Evolutionary conservation across 2,329 filamentous ascomycete species (phyloP), one percentile per base, ranked within the genome.

Genomic region (Talaromyces verruculosus): DNA sequence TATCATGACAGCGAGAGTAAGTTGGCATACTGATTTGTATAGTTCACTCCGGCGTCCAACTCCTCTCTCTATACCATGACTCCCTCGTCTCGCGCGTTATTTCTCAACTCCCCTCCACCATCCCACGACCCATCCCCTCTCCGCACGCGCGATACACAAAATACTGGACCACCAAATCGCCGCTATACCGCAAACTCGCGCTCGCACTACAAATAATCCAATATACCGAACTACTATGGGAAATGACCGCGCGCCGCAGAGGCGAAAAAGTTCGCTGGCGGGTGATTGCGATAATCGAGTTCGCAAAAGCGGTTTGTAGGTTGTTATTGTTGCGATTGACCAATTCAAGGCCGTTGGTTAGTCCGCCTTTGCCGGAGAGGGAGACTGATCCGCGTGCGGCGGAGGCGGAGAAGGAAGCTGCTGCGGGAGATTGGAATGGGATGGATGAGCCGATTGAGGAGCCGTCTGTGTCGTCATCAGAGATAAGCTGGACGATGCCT

Each of bases 151-250:
- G 87, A 68, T 89, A 89, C 72, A 89, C 87, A 43, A 84, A 84
- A 68, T 88, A 87, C 76, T 89, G 87, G 84, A 83, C 83, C 19
- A 80, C 84, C 59, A 83, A 83, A 64, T 89, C 86, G 72, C 82
- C 85, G 4, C 83, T 92, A 10, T 99, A 99, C 78, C 87, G 89
- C 67, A 87, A 91, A 67, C 87, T 96, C 64, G 93, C 94, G 47
- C 85, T 93, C 69, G 82, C 93, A 4, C 82, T 99, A 59, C 92
- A 96, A 76, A 90, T 96, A 80, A 91, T 97, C 30, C 91, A 95
- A 71, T 98, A 98, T 75, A 97, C 93, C 0, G 92, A 99, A 80
- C 83, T 99, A 35, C 81, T 99, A n/a, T 95, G 94, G 86, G 95
- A 99, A 77, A 99, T 99, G 95, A 87, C 91, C 33, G 93, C 93